Conservation (phyloP, 192 early-diverging fungal genomes). For the Coemansia umbellata region DNA sequence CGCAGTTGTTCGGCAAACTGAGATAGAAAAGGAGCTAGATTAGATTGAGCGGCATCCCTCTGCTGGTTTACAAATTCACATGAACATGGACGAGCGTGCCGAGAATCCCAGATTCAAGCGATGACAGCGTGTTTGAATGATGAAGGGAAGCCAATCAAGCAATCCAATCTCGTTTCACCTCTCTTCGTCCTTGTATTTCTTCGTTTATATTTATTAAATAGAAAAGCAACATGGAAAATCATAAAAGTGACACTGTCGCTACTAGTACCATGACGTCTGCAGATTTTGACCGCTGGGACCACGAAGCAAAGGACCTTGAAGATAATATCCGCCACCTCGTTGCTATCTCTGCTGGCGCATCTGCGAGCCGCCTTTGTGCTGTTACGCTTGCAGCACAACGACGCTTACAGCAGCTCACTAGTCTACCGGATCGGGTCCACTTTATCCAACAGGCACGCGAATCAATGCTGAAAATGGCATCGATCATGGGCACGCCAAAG, state of each 20-base stretch:
- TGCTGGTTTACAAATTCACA: too few species aligned
- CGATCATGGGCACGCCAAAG: constrained; percentile 32
- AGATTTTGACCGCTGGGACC: constrained; percentile 7
- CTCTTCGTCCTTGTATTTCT: too few species aligned
- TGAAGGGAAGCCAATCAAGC: too few species aligned
- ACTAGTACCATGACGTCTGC: not conserved
- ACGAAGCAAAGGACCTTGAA: constrained; percentile 8
- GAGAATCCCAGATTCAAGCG: too few species aligned
- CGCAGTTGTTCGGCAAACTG: not conserved
- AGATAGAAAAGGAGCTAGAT: not conserved
- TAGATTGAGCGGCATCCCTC: too few species aligned
- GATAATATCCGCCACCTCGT: constrained; percentile 14
- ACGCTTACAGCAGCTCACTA: constrained; percentile 11
- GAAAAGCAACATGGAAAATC: not conserved
- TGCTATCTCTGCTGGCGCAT: constrained; percentile 9
- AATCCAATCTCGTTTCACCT: too few species aligned
- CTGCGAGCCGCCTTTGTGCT: constrained; percentile 13
- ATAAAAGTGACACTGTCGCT: not conserved
- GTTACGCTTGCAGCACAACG: constrained; percentile 3
- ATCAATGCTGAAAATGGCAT: constrained; percentile 29
- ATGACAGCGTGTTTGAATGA: too few species aligned
- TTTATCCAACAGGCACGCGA: constrained; percentile 36
- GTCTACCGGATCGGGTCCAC: constrained; percentile 2
- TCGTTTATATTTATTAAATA: too few species aligned
- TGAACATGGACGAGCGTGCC: too few species aligned